Evolutionary conservation across 2,329 filamentous ascomycete genomes (phyloP).

Genomic region (Raffaelea ambrosiae): DNA sequence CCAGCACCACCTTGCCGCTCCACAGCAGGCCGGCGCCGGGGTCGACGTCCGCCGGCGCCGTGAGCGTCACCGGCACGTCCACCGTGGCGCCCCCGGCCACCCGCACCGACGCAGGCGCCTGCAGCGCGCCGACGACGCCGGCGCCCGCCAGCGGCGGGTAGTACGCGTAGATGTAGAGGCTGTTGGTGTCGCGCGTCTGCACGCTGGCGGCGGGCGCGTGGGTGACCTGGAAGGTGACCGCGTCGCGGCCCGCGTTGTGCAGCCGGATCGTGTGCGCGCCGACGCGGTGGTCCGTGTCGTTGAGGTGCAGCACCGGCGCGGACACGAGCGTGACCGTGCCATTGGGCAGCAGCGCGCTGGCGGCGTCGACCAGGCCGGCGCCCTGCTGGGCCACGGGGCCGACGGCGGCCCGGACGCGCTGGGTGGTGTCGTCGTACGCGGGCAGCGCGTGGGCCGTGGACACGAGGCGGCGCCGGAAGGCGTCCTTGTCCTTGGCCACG

Average conservation of each 20-base stretch:
- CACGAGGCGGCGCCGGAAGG: background rate
- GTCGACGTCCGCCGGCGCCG: background rate
- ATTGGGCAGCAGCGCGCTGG: conserved; percentile 6
- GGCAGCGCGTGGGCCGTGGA: conserved; percentile 4
- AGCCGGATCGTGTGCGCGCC: background rate
- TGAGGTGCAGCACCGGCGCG: background rate
- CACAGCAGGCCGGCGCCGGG: background rate
- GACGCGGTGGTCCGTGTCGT: background rate
- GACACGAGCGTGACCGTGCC: background rate
- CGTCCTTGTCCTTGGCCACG: background rate
- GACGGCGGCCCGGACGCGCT: conserved; percentile 1
- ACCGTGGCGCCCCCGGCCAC: background rate
- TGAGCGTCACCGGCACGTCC: background rate
- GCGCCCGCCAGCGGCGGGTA: background rate
- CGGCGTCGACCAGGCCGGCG: conserved; percentile 13
- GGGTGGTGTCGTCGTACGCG: conserved; percentile 3
- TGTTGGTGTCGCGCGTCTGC: background rate
- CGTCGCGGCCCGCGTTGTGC: background rate
- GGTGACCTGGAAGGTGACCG: background rate
- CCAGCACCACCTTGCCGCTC: background rate
- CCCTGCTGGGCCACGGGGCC: conserved; percentile 12
- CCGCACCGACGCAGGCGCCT: background rate
- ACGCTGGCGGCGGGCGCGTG: background rate
- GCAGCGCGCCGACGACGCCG: background rate
- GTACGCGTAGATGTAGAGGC: background rate